Conservation (phyloP, 2,329 filamentous ascomycete species). For the Periconia sp. region DNA sequence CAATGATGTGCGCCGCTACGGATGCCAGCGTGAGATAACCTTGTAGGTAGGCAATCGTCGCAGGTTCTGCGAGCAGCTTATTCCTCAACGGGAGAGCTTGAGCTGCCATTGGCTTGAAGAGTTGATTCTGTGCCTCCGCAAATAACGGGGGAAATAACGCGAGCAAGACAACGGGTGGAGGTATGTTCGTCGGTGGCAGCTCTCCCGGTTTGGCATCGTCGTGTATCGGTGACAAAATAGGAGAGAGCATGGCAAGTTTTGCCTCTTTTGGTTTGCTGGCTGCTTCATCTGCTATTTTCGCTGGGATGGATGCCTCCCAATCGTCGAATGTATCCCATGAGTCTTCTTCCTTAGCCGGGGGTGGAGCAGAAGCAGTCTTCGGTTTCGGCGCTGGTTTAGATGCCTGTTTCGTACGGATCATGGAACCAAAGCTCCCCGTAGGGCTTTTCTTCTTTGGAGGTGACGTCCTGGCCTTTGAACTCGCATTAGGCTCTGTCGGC, state of each 20-base stretch:
- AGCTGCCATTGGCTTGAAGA: conserved; percentile 67
- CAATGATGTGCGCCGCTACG: conserved; percentile 78
- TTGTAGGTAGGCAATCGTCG: conserved; percentile 63
- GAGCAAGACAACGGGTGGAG: conserved; percentile 81
- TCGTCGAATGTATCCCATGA: conserved; percentile 52
- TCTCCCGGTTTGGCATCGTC: conserved; percentile 30
- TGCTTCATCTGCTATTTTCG: conserved; percentile 6
- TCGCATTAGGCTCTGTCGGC: neutral
- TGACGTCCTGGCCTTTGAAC: conserved; percentile 1
- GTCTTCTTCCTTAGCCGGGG: conserved; percentile 28
- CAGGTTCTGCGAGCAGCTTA: conserved; percentile 64
- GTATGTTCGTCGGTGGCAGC: conserved; percentile 78
- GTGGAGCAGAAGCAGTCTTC: neutral
- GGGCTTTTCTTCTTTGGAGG: conserved; percentile 11
- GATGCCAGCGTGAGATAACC: conserved; percentile 64
- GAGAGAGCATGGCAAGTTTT: conserved; percentile 12
- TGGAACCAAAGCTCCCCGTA: conserved; percentile 17
- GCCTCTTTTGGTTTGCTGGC: conserved; percentile 6
- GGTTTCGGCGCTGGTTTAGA: neutral
- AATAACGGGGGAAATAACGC: conserved; percentile 74
- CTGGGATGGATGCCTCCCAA: conserved; percentile 41
- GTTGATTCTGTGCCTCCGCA: conserved; percentile 61
- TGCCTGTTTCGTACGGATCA: conserved; percentile 6
- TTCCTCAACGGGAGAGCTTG: conserved; percentile 62
- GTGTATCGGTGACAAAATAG: conserved; percentile 22